Conservation (phyloP, 768 basidiomycete species). For the Daedaleopsis nitida region DNA sequence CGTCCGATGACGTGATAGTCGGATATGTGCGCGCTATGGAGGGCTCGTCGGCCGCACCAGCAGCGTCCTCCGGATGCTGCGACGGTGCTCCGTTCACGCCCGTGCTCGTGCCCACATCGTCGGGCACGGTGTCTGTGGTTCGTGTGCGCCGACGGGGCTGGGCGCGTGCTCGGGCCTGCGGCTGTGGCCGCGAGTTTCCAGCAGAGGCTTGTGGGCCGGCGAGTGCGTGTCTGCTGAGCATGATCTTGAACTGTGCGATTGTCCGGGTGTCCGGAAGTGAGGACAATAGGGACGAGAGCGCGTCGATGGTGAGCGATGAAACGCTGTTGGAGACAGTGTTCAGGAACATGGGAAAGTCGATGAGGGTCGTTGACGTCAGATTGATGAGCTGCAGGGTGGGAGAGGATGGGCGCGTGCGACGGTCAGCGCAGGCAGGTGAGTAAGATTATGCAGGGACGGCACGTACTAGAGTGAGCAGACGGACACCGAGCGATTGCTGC, state of each 20-base stretch:
- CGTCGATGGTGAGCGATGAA: conserved; percentile 20
- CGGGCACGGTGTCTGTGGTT: conserved; percentile 10
- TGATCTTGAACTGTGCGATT: conserved; percentile 31
- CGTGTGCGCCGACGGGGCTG: conserved; percentile 26
- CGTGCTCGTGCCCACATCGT: not conserved
- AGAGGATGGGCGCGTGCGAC: not conserved
- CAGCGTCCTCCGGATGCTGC: conserved; percentile 3
- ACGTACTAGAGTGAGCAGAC: conserved; percentile 34
- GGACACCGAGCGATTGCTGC: conserved; percentile 27
- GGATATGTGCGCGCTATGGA: conserved; percentile 21
- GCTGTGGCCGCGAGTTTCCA: conserved; percentile 6
- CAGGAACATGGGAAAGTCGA: conserved; percentile 36
- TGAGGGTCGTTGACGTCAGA: conserved; percentile 33
- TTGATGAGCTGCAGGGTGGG: conserved; percentile 33
- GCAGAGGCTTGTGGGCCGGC: not conserved
- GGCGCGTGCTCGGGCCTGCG: conserved; percentile 27
- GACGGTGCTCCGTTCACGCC: not conserved
- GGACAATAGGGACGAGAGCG: conserved; percentile 25
- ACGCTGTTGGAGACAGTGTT: conserved; percentile 32
- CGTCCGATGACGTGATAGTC: conserved; percentile 17
- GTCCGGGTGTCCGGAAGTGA: conserved; percentile 28
- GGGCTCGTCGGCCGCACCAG: not conserved
- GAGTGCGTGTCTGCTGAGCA: conserved; percentile 27
- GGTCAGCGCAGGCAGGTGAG: conserved; percentile 2
- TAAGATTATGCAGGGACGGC: conserved; percentile 1